A percentile compares a stretch with the other conserved stretches of the same genome.
These are phyloP conservation scores for Amylostereum chailletii DNA, from an alignment of 1,284 basidiomycete species.

Conservation along the genomic window DNA sequence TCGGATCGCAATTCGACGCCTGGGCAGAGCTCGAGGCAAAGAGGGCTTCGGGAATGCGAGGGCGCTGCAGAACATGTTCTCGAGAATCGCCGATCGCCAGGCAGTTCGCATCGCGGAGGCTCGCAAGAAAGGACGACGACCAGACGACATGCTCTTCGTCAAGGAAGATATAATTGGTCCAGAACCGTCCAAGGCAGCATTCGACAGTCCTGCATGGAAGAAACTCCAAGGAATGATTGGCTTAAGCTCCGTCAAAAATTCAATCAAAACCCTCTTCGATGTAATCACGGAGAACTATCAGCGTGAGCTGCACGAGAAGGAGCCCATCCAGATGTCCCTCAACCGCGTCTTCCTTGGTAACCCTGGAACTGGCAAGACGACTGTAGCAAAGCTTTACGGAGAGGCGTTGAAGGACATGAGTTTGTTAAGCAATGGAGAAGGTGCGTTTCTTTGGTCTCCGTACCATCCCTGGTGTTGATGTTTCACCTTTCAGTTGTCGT, in stretches of 20 bases:
- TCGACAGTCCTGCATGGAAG: conserved; percentile 38
- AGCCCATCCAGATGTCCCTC: conserved; percentile 43
- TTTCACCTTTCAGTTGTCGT: conserved; percentile 38
- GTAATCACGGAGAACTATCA: conserved; percentile 44
- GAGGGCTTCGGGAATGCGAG: conserved; percentile 61
- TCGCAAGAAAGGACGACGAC: conserved; percentile 25
- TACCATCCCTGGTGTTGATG: not conserved
- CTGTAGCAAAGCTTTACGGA: conserved; percentile 57
- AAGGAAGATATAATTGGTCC: conserved; percentile 56
- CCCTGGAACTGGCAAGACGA: conserved; percentile 63
- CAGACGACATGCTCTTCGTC: conserved; percentile 40
- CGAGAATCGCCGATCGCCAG: conserved; percentile 38
- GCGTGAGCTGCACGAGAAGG: conserved; percentile 46
- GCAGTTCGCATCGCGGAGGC: conserved; percentile 35
- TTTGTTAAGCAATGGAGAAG: conserved; percentile 58
- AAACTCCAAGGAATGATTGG: conserved; percentile 47
- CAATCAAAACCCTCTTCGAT: conserved; percentile 38
- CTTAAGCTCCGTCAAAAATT: conserved; percentile 45
- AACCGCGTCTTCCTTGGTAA: conserved; percentile 57
- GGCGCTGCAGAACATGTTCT: conserved; percentile 42
- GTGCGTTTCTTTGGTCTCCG: conserved; percentile 23
- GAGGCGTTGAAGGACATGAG: conserved; percentile 50
- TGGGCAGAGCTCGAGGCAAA: conserved; percentile 43
- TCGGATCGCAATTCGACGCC: conserved; percentile 44
- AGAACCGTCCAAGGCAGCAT: conserved; percentile 41